A percentile compares a stretch with the other conserved stretches of the same genome.
phyloP scores from a whole-genome alignment of 768 basidiomycete species.

The Lyophyllum decastes region DNA sequence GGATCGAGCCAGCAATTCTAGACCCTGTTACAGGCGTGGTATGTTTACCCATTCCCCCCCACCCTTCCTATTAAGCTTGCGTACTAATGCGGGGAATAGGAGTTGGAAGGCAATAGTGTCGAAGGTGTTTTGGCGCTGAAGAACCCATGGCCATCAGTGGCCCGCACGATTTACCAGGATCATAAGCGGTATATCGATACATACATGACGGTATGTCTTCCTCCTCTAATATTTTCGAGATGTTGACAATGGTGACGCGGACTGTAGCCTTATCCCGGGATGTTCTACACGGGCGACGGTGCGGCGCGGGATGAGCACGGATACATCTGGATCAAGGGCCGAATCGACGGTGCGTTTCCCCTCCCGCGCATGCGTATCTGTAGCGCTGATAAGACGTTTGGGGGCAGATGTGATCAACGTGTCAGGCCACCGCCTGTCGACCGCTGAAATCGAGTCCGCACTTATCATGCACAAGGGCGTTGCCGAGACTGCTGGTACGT shows the following conservation, averaged over 20 bases:
- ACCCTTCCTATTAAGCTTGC: background rate
- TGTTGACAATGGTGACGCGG: background rate
- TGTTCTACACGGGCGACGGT: slow-evolving; percentile 98
- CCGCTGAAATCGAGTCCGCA: slow-evolving; percentile 97
- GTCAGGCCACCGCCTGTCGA: slow-evolving; percentile 94
- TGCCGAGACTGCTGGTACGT: slow-evolving; percentile 79
- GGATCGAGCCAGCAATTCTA: slow-evolving; percentile 85
- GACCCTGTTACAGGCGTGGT: slow-evolving; percentile 80
- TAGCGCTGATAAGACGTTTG: background rate
- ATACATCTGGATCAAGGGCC: slow-evolving; percentile 98
- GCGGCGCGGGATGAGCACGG: slow-evolving; percentile 93
- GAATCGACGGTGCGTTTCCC: slow-evolving; percentile 74
- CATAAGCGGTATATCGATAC: slow-evolving; percentile 77
- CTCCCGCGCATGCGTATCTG: background rate
- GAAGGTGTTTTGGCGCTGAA: slow-evolving; percentile 90
- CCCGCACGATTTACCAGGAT: slow-evolving; percentile 88
- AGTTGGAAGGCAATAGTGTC: slow-evolving; percentile 76
- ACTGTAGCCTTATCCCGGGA: slow-evolving; percentile 77
- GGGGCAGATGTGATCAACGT: slow-evolving; percentile 97
- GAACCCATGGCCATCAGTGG: slow-evolving; percentile 94
- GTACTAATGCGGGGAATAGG: slow-evolving; percentile 28
- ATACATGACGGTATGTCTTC: slow-evolving; percentile 42
- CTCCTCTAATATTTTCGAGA: background rate
- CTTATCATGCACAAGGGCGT: slow-evolving; percentile 94
- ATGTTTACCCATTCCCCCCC: slow-evolving; percentile 10